Conservation (phyloP, 306 rosid species). For the Abrus pulchellus region DNA sequence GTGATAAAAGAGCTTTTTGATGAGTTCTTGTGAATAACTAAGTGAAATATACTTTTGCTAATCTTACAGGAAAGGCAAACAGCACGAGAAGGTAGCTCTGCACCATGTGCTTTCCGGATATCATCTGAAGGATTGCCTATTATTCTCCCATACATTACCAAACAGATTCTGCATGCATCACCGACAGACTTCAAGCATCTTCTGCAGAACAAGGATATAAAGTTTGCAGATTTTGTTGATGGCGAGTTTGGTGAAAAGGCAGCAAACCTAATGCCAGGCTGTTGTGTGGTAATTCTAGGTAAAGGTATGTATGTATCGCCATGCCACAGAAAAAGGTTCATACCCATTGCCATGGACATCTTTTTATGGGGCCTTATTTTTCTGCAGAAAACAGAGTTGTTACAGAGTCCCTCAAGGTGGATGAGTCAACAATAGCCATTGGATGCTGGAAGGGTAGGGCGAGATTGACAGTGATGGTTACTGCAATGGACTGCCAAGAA, state of each 20-base stretch:
- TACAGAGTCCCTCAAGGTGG: conserved; percentile 59
- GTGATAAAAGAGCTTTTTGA: conserved; percentile 11
- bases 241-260: conserved; percentile 75
- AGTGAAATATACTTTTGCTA: conserved; percentile 32
- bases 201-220: conserved; percentile 77
- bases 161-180: conserved; percentile 81
- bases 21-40: conserved; percentile 29
- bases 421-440: conserved; percentile 89
- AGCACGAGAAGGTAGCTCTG: conserved; percentile 79
- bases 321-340: conserved; percentile 17
- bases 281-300: conserved; percentile 80
- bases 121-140: conserved; percentile 96
- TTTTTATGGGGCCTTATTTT: conserved; percentile 16
- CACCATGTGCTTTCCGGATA: conserved; percentile 90
- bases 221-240: conserved; percentile 86
- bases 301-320: conserved; percentile 61
- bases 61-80: conserved; percentile 87
- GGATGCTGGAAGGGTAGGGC: conserved; percentile 97
- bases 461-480: conserved; percentile 86
- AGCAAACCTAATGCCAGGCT: conserved; percentile 76
- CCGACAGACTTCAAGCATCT: conserved; percentile 81
- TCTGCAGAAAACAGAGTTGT: conserved; percentile 58
- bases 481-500: conserved; percentile 91
- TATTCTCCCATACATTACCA: conserved; percentile 81
- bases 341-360: neutral